A percentile compares a stretch with the other conserved stretches of the same genome.
phyloP scores from a whole-genome alignment of 768 basidiomycete species.

The Omphalotus guepiniiformis region DNA sequence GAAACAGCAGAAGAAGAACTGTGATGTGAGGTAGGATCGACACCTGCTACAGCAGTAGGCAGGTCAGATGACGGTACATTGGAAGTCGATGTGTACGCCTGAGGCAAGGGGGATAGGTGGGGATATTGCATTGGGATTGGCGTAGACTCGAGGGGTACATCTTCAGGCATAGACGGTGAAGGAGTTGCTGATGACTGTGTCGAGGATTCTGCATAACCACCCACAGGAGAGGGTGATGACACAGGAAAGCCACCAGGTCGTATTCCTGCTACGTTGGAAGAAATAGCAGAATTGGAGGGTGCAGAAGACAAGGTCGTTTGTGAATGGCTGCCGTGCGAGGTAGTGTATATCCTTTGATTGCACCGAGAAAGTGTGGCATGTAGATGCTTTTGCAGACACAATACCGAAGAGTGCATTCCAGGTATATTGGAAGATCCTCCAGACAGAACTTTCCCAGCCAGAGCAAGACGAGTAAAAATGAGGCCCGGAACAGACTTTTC shows the following conservation, averaged over 20 bases:
- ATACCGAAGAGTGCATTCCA: slow-evolving; percentile 9
- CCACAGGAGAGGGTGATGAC: background rate
- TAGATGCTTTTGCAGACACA: slow-evolving; percentile 3
- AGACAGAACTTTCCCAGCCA: slow-evolving; percentile 7
- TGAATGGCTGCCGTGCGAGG: background rate
- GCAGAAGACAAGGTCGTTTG: background rate
- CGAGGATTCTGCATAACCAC: background rate
- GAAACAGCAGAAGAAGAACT: background rate
- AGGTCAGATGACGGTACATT: background rate
- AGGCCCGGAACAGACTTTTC: slow-evolving; percentile 1
- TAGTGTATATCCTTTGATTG: background rate
- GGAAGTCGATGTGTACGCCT: no score
- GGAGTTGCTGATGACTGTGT: background rate
- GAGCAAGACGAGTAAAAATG: slow-evolving; percentile 6
- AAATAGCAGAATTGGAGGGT: background rate
- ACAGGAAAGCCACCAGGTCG: background rate
- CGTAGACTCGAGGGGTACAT: background rate
- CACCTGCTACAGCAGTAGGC: background rate
- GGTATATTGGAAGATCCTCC: slow-evolving; percentile 6
- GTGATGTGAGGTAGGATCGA: background rate
- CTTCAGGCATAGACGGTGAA: background rate
- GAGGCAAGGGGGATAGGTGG: no score
- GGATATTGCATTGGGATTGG: background rate
- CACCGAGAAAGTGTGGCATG: slow-evolving; percentile 6
- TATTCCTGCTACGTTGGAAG: background rate